Base-by-base conservation (phyloP, 2,329 filamentous ascomycete species). In the Neophaeococcomyces mojaviensis region DNA sequence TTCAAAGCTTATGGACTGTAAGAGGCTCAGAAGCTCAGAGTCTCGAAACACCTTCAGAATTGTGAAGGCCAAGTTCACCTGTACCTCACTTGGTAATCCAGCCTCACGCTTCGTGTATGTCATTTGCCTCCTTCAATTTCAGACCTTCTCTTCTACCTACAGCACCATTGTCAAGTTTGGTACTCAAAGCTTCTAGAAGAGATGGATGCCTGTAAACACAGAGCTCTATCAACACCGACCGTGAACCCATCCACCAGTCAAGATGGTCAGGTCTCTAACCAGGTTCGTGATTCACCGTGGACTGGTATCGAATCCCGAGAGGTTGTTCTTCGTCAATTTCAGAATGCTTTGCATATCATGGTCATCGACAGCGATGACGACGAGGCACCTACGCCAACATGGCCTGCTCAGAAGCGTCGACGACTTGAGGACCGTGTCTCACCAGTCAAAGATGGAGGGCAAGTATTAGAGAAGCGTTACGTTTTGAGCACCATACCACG, bases 281-380 rank as follows among this genome's bases (percentile, higher is more conserved):
- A 39, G 20, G 15, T 16, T 12, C 37, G 26, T 9, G 10, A 18
- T 8, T 15, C 37, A 26, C 12, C 19, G 35, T 33, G 32, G 10
- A 32, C 20, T n/a, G 41, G 41, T 10, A 32, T 44, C n/a, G 41
- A 44, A 4, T 18, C 32, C 18, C 41, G 41, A 13, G 32, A 44
- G 18, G 22, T 28, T 3, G 41, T 44, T 9, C 30, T 44, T 3
- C 18, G 28, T 12, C 41, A 44, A 15, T 30, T 44, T 20, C 41
- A 26, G 15, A 15, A 44, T 7, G 10, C 16, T 6, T 16, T 19
- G 8, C 10, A 39, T 20, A 22, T 44, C 18, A 28, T 44, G 9
- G 22, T 36, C 15, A 20, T 44, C 9, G 41, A 44, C 16, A 22
- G 9, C 12, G 41, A 36, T 6, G 41, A 36, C 31, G 41, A 44